Base-by-base conservation (phyloP, 2,329 filamentous ascomycete species). In the Aplosporella prunicola region DNA sequence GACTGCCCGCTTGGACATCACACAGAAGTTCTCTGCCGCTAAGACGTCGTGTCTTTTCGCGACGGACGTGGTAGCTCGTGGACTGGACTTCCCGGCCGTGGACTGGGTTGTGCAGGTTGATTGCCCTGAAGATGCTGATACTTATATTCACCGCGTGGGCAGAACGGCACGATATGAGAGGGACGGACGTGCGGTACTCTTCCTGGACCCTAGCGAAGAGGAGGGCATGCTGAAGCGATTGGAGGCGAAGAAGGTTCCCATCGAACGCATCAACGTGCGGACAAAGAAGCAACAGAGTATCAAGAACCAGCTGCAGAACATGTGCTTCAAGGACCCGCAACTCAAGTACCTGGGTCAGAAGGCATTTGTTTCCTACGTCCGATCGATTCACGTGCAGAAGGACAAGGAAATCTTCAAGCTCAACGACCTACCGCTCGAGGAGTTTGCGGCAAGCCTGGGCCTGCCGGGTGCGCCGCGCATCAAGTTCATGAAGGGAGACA, bases 101-200 rank as follows among this genome's bases (percentile, higher is more conserved):
- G 91, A 98, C 58, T 98, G 91, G 82, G 91, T 98, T 5, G 86
- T 98, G n/a, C 91, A 98, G 56, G 73, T 85, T n/a, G 91, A 98
- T 58, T 93, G 85, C 47, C 91, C 91, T 0, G 91, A 98, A 59
- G 89, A 98, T 57, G 82, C 84, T 4, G 91, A 96, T 52, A 98
- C 91, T 0, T 98, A 98, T 53, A 96, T 98, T 48, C 91, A 98
- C 62, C 78, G 91, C 42, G 89, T 95, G 4, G 91, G 91, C 2
- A 77, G 91, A 20, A 96, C 91, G 13, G 91, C 91, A n/a, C 76
- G 89, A 15, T 96, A 93, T 58, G 81, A 95, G 51, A 81, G 82
- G 45, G 77, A 85, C 36, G 91, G 91, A 6, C 78, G 81, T 25
- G 89, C 91, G 1, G 85, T 96, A 1, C 61, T 98, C 0, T 95